These are phyloP conservation scores for Simplicillium sp. DNA, from an alignment of 2,329 filamentous ascomycete genomes.

Conservation along the genomic window DNA sequence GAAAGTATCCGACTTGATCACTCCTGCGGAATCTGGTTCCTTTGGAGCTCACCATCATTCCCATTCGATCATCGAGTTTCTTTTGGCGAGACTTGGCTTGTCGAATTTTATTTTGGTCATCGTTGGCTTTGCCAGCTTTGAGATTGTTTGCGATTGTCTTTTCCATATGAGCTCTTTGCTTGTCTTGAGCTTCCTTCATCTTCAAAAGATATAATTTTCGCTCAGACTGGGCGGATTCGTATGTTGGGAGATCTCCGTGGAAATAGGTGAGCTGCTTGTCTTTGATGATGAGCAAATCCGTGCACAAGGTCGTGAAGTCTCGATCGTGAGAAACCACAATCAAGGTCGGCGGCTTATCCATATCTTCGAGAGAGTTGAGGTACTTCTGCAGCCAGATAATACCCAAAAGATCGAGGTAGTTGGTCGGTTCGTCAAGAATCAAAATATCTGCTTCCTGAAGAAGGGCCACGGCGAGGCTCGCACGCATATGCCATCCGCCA, in stretches of 20 bases:
- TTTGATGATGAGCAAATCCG: slow-evolving; percentile 66
- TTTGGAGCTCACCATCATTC: slow-evolving; percentile 60
- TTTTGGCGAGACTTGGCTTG: slow-evolving; percentile 78
- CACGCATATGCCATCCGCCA: slow-evolving; percentile 69
- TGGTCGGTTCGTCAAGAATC: slow-evolving; percentile 80
- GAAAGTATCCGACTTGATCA: slow-evolving; percentile 56
- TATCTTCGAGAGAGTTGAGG: slow-evolving; percentile 47
- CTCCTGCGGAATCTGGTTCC: slow-evolving; percentile 76
- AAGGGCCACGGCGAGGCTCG: slow-evolving; percentile 54
- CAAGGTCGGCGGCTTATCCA: slow-evolving; percentile 51
- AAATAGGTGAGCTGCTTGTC: slow-evolving; percentile 66
- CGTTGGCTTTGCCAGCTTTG: slow-evolving; percentile 64
- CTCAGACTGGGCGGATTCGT: slow-evolving; percentile 59
- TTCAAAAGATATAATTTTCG: slow-evolving; percentile 58
- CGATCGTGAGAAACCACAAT: slow-evolving; percentile 79
- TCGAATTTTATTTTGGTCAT: slow-evolving; percentile 78
- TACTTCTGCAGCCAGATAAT: slow-evolving; percentile 80
- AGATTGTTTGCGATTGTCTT: slow-evolving; percentile 67
- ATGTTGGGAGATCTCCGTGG: slow-evolving; percentile 63
- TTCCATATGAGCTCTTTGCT: slow-evolving; percentile 72
- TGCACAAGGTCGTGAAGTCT: slow-evolving; percentile 68
- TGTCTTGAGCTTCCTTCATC: slow-evolving; percentile 76
- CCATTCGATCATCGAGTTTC: slow-evolving; percentile 74
- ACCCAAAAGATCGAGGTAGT: slow-evolving; percentile 73
- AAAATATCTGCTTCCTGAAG: slow-evolving; percentile 68